phyloP scores from a whole-genome alignment of 139 green algal species.

The Closterium sp. region DNA sequence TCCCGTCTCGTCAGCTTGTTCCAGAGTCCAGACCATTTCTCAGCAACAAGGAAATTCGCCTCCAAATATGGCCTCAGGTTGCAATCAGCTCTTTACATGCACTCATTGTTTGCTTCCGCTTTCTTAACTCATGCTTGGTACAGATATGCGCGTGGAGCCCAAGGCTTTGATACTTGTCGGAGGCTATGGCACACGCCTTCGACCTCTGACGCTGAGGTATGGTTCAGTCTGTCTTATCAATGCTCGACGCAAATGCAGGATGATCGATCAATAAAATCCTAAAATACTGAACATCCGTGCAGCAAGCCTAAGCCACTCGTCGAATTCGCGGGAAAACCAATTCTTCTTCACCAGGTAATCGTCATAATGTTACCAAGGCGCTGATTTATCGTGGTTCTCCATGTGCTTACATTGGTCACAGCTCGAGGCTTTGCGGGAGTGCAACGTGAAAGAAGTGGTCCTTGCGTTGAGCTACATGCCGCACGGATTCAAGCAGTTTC shows the following conservation, averaged over 20 bases:
- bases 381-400: neutral
- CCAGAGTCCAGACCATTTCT: neutral
- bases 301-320: constrained; percentile 89
- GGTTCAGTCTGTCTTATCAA: neutral
- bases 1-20: neutral
- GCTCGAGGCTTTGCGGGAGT: constrained; percentile 80
- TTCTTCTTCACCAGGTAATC: constrained; percentile 97
- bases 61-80: neutral
- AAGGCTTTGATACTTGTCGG: constrained; percentile 84
- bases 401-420: neutral
- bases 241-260: neutral
- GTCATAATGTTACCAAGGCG: neutral
- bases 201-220: constrained; percentile 66
- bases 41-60: neutral
- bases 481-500: constrained; percentile 74
- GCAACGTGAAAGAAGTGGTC: constrained; percentile 86
- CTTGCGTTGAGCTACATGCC: constrained; percentile 91
- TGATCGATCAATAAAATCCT: neutral
- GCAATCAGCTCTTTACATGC: neutral
- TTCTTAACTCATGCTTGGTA: neutral
- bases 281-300: neutral
- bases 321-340: constrained; percentile 95
- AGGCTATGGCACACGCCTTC: constrained; percentile 80
- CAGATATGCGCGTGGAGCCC: neutral
- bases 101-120: neutral